phyloP scores from a whole-genome alignment of 2,329 filamentous ascomycete genomes.

The Graphium sp. region DNA sequence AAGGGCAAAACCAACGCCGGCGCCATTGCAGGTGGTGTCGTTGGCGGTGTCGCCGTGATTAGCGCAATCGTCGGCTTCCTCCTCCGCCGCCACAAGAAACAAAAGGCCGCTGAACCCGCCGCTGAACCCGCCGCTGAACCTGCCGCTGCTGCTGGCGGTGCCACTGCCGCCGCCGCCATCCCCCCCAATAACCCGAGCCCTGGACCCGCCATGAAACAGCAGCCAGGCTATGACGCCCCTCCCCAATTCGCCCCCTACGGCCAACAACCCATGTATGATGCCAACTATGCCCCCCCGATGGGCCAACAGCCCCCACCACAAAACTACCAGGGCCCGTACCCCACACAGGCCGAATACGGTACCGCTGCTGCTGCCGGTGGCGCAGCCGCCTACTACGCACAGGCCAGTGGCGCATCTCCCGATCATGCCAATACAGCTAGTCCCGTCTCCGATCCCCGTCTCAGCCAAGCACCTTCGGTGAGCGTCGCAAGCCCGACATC shows the following conservation, averaged over 20 bases:
- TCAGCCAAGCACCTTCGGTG: too few relatives aligned
- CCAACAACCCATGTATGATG: constrained; percentile 2
- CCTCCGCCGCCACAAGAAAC: constrained; percentile 12
- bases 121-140: constrained; percentile 2
- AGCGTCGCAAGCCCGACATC: too few relatives aligned
- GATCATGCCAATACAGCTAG: too few relatives aligned
- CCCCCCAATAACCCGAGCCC: constrained; percentile 4
- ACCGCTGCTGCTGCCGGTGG: too few relatives aligned
- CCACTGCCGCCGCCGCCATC: constrained; percentile 4
- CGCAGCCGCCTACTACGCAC: constrained; percentile 1
- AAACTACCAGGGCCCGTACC: too few relatives aligned
- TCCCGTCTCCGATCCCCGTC: too few relatives aligned
- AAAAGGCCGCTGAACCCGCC: constrained; percentile 5
- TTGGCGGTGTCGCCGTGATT: constrained; percentile 17
- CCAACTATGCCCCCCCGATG: not conserved
- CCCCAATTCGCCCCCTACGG: too few relatives aligned
- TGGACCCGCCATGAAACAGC: constrained; percentile 6
- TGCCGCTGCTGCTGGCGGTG: not conserved
- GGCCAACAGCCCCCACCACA: not conserved
- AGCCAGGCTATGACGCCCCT: constrained; percentile 4
- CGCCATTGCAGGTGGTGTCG: constrained; percentile 19
- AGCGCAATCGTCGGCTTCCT: constrained; percentile 13
- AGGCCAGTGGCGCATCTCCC: not conserved
- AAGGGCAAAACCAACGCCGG: constrained; percentile 12
- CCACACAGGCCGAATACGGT: too few relatives aligned